Base-by-base conservation (phyloP, 331 rosid species). In the Saraca asoca region DNA sequence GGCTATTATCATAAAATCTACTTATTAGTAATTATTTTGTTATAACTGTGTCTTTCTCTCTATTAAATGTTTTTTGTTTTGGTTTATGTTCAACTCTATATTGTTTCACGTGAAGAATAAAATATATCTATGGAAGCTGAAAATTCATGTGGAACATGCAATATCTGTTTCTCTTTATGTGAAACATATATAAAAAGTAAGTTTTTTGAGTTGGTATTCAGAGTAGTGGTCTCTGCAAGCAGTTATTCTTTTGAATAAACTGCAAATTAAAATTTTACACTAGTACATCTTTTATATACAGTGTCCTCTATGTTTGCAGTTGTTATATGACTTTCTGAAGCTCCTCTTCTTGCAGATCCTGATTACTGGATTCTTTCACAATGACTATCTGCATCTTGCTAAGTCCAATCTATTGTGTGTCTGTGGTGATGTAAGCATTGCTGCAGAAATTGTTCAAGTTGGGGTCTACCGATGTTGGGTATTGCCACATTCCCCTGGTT, bases 391-490 rank as follows among this genome's bases (percentile, higher is more conserved):
- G 43, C 82, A 90, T 58, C 88, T 85, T 71, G 86, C 66, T 14
- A 88, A 85, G 76, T 77, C 84, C 62, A 80, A 82, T 68, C 75
- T 90, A 60, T 59, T 69, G 45, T 91, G 95, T 54, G 85, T 88
- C 46, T 85, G 90, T 60, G 95, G 91, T 13, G 92, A 86, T 68
- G 59, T 63, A 38, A 75, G 82, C 64, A 51, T 85, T 85, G 76
- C 78, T 42, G 82, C 75, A 34, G 99, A 88, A 77, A 33, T 76
- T 71, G 88, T 90, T 78, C 99, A 94, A 79, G 76, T 42, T 62
- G 99, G 99, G 73, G 99, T 90, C 66, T 94, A 86, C 74, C 96
- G 99, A 44, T 88, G 92, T 64, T 66, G 82, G 78, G 70, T 94
- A 42, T 51, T 82, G 45, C 84, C 91, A 7, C 89, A 80, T 72